Conservation (phyloP, 2,329 filamentous ascomycete species). For the Trichoderma atrobrunneum region DNA sequence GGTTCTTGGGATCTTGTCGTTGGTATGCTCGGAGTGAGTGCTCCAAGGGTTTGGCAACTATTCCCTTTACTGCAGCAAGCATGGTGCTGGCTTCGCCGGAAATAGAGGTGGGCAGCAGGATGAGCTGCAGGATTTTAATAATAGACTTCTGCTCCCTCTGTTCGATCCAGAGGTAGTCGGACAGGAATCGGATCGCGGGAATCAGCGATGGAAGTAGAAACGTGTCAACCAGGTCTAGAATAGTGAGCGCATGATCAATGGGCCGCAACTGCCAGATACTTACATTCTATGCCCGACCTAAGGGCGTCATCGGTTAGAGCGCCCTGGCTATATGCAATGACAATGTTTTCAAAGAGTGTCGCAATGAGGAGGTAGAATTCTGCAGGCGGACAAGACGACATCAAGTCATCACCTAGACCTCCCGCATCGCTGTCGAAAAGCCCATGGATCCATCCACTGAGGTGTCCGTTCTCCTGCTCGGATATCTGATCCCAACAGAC, state of each 20-base stretch:
- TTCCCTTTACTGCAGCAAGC: constrained; percentile 68
- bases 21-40: constrained; percentile 65
- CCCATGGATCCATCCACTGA: constrained; percentile 73
- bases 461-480: constrained; percentile 61
- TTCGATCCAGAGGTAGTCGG: constrained; percentile 66
- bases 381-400: constrained; percentile 78
- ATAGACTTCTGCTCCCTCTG: constrained; percentile 65
- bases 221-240: constrained; percentile 68
- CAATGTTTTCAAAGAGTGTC: constrained; percentile 72
- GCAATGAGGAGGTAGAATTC: constrained; percentile 79
- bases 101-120: constrained; percentile 67
- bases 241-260: background rate
- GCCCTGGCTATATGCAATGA: constrained; percentile 65
- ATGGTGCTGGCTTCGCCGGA: constrained; percentile 69
- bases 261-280: constrained; percentile 31
- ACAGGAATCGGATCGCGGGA: constrained; percentile 68
- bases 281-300: constrained; percentile 73
- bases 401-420: constrained; percentile 74
- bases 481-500: constrained; percentile 59
- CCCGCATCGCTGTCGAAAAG: constrained; percentile 72
- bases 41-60: constrained; percentile 67
- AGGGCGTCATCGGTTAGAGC: constrained; percentile 66
- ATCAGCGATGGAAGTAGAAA: constrained; percentile 78
- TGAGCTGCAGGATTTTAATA: constrained; percentile 68
- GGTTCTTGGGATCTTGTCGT: constrained; percentile 62